Base-by-base conservation (phyloP, 106 monocot species). In the Dendrobium nobile region DNA sequence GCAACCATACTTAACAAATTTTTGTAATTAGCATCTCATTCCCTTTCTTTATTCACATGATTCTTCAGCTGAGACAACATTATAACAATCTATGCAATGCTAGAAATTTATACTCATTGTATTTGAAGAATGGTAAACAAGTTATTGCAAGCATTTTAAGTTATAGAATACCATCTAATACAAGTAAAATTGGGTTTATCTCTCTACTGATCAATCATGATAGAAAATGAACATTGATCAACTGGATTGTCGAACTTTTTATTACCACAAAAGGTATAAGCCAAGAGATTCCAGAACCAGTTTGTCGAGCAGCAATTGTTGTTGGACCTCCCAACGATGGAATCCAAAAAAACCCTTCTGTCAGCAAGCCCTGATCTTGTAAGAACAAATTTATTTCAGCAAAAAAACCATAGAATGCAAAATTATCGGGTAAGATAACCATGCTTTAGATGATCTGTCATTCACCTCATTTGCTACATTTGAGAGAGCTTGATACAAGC, bases 261-360 rank as follows among this genome's bases (percentile, higher is more conserved):
- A 78, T 79, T 96, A 99, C 95, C 91, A 95, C 91, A 85, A 95
- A 99, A 73, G 99, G 95, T 65, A 99, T 47, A 37, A 99, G 98
- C 98, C 98, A 95, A 28, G 93, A 93, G 86, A 99, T 99, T 77
- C 99, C 95, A 80, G 95, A 86, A 78, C 99, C 99, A 79, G 88
- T 99, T 83, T 99, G 99, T 61, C 93, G 86, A 82, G 99, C 99
- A 88, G 99, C 99, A 79, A 99, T 95, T 56, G 93, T 95, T 82
- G 95, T 95, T 73, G 95, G 99, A 44, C 95, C 95, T 10, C 88
- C 91, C 81, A 99, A 82, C 37, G 95, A 95, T 15, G 95, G 99
- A 84, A 99, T 99, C 99, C 95, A 99, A 77, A 99, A 95, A 85
- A 99, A 95, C 27, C 99, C 99, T 88, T 99, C 99, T 24, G 92